A percentile compares a stretch with the other conserved stretches of the same genome.
phyloP scores from a whole-genome alignment of 2,329 filamentous ascomycete genomes.

The Xylariales sp. region DNA sequence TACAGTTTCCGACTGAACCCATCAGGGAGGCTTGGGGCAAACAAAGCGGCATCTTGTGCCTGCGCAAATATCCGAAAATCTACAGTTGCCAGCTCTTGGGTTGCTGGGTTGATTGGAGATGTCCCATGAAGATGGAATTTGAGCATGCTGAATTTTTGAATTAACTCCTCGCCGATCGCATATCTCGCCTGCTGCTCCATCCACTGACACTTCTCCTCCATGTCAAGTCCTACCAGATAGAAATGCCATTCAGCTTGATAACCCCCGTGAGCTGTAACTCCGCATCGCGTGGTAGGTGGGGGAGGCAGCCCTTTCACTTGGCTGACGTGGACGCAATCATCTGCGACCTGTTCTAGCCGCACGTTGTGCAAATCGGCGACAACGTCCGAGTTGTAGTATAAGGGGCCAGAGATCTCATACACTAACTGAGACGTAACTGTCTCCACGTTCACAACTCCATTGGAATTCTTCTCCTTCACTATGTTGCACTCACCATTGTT shows the following conservation, averaged over 20 bases:
- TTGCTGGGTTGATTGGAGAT: constrained; percentile 19
- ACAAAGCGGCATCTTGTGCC: constrained; percentile 26
- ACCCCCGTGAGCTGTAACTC: constrained; percentile 2
- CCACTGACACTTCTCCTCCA: constrained; percentile 10
- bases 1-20: constrained; percentile 19
- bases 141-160: constrained; percentile 16
- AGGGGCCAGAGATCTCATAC: constrained; percentile 41
- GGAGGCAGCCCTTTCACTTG: constrained; percentile 12
- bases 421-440: constrained; percentile 33
- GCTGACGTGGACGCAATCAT: constrained; percentile 16
- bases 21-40: constrained; percentile 9
- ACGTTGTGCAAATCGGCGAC: constrained; percentile 26
- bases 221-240: constrained; percentile 6
- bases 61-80: constrained; percentile 33
- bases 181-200: constrained; percentile 22
- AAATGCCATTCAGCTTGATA: constrained; percentile 8
- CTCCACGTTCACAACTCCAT: constrained; percentile 18
- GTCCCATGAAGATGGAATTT: constrained; percentile 26
- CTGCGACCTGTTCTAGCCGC: constrained; percentile 31
- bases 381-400: constrained; percentile 39
- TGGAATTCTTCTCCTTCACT: constrained; percentile 16
- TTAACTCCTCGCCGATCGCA: constrained; percentile 17
- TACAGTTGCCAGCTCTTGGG: constrained; percentile 29
- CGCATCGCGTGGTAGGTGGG: constrained; percentile 10
- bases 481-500: constrained; percentile 2